phyloP scores from a whole-genome alignment of 139 green algal genomes.

The Mychonastes homosphaera region DNA sequence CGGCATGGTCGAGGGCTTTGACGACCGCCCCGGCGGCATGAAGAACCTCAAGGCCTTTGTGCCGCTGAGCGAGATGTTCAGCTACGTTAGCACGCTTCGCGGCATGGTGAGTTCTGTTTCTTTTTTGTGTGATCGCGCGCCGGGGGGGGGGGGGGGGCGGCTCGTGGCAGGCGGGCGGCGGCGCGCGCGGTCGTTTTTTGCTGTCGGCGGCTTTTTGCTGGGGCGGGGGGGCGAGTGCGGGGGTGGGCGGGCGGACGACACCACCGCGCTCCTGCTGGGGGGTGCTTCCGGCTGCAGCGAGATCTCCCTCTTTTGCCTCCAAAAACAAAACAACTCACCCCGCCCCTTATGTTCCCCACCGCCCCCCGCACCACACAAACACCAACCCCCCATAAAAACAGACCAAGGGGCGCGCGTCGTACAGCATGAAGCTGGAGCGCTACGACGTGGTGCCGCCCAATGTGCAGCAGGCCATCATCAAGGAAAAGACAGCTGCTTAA shows the following conservation, averaged over 20 bases:
- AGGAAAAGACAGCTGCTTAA: conserved; percentile 11
- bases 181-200: not conserved
- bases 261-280: no score
- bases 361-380: no score
- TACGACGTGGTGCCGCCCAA: conserved; percentile 89
- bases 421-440: conserved; percentile 80
- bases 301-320: no score
- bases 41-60: conserved; percentile 82
- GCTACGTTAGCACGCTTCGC: conserved; percentile 91
- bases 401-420: conserved; percentile 95
- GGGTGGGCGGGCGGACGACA: no score
- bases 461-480: conserved; percentile 85
- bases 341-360: no score
- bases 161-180: not conserved
- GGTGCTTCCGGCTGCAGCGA: no score
- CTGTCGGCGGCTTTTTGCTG: not conserved
- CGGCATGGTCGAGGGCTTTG: conserved; percentile 75
- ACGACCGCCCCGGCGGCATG: conserved; percentile 87
- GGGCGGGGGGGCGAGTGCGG: conserved; percentile 27
- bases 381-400: no score
- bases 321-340: no score
- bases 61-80: conserved; percentile 96
- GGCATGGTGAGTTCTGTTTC: conserved; percentile 27
- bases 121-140: not conserved
- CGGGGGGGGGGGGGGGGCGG: no score